Conservation (phyloP, 2,329 filamentous ascomycete species). For the Cladosporium sp. region DNA sequence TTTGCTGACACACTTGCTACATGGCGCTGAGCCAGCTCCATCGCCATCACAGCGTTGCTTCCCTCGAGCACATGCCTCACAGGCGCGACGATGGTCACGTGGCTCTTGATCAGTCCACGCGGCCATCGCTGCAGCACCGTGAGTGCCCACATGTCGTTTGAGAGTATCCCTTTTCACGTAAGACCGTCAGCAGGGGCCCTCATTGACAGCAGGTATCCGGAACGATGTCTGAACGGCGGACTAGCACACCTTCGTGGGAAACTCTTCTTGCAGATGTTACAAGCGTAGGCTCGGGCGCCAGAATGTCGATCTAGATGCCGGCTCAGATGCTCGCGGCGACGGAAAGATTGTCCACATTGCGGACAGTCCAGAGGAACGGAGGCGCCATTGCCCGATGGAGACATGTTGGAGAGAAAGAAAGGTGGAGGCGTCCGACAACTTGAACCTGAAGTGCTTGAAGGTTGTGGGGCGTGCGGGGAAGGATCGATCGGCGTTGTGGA, state of each 20-base stretch:
- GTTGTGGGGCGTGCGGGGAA: background rate
- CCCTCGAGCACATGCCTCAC: background rate
- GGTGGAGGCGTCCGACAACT: background rate
- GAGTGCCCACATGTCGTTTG: background rate
- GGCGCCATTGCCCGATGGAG: background rate
- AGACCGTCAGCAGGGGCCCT: background rate
- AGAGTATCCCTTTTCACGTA: background rate
- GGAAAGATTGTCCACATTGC: background rate
- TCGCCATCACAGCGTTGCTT: background rate
- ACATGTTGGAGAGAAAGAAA: background rate
- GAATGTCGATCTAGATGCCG: background rate
- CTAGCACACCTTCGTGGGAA: background rate
- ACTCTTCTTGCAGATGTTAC: background rate
- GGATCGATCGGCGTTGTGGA: background rate
- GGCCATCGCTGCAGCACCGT: background rate
- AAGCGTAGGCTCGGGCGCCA: background rate
- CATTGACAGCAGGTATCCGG: background rate
- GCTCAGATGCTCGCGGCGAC: background rate
- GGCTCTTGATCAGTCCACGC: background rate
- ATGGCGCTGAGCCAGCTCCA: background rate
- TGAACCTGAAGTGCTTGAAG: background rate
- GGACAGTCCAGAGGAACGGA: background rate
- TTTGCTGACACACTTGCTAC: background rate
- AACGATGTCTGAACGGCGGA: background rate
- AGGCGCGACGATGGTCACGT: background rate